Evolutionary conservation across 495 filamentous ascomycete genomes (phyloP).

Genomic region (Podospora bellae-mahoneyi): DNA sequence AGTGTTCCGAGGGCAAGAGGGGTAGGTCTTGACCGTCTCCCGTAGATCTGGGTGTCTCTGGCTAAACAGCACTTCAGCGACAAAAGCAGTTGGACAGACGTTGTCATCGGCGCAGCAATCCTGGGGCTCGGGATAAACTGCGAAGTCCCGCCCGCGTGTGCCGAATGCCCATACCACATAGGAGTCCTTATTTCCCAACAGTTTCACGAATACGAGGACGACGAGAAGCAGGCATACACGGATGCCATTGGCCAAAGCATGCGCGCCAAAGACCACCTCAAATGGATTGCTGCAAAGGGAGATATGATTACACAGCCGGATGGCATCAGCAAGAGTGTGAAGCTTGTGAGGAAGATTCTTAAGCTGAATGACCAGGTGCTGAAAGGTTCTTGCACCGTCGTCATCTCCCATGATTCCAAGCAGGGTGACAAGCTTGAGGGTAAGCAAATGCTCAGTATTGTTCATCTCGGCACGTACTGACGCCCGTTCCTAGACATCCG

Average conservation of each 20-base stretch:
- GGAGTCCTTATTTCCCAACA: not conserved
- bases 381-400: not conserved
- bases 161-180: not conserved
- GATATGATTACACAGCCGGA: not conserved
- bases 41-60: not conserved
- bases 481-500: not conserved
- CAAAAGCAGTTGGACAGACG: constrained; percentile 2
- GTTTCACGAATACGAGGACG: constrained; percentile 4
- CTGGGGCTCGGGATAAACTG: not conserved
- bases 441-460: not conserved
- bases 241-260: not conserved
- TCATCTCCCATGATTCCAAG: not conserved
- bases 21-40: not conserved
- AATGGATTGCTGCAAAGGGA: not conserved
- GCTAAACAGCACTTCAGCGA: not conserved
- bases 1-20: not conserved
- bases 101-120: not conserved
- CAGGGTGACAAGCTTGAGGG: not conserved
- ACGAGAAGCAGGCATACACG: not conserved
- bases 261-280: constrained; percentile 1
- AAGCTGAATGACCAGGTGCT: not conserved
- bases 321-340: not conserved
- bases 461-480: not conserved
- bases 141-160: not conserved
- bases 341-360: not conserved